These are phyloP conservation scores for Plasmodium blacklocki DNA, from an alignment of 169 alveolate species.

Conservation along the genomic window DNA sequence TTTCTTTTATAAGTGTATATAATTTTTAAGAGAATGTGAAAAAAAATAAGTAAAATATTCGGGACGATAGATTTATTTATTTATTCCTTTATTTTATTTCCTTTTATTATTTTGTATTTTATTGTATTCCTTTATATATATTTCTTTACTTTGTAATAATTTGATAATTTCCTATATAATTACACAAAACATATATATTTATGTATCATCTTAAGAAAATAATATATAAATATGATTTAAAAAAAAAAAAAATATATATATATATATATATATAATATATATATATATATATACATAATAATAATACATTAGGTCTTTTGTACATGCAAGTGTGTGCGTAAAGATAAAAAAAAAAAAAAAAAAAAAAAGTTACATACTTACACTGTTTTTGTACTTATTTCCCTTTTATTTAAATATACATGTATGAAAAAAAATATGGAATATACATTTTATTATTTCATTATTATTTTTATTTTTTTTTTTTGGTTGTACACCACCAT, in stretches of 20 bases:
- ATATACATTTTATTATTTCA: constrained; percentile 50
- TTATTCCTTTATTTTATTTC: no score
- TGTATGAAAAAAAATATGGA: constrained; percentile 43
- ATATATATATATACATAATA: no score
- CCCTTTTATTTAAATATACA: constrained; percentile 12
- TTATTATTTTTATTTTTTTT: constrained; percentile 7
- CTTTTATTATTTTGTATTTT: no score
- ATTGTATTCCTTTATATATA: no score
- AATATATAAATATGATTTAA: neutral
- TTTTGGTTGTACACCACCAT: neutral
- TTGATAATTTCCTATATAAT: no score
- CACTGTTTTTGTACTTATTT: constrained; percentile 4
- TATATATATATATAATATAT: neutral
- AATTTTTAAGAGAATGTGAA: no score
- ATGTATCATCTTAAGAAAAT: no score
- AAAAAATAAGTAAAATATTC: no score
- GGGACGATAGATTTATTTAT: no score
- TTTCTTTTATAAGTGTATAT: no score
- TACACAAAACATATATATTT: no score
- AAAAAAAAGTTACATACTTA: constrained; percentile 28
- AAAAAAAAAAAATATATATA: constrained; percentile 25
- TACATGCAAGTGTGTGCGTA: constrained; percentile 72
- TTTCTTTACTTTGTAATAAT: no score
- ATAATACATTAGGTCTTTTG: constrained; percentile 14
- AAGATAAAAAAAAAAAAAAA: neutral